A percentile compares a stretch with the other conserved stretches of the same genome.
Conservation (phyloP, 106 monocot species). For the Dioscorea alata region DNA sequence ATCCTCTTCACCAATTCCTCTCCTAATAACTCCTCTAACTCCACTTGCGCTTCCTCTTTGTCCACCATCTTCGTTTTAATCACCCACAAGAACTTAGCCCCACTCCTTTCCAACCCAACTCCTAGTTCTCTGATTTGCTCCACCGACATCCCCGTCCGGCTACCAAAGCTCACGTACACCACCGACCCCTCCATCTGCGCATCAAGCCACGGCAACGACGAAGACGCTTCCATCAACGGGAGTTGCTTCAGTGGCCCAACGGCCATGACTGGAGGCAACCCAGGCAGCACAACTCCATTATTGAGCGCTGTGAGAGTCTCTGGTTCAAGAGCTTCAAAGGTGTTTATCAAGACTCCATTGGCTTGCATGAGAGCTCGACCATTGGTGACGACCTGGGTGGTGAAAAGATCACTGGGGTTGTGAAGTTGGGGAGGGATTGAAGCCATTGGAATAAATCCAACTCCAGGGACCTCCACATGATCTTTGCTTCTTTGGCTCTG, state of each 20-base stretch:
- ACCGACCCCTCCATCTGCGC: slow-evolving; percentile 44
- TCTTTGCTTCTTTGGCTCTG: neutral
- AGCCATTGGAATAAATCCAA: neutral
- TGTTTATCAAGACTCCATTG: slow-evolving; percentile 48
- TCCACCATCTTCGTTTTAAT: slow-evolving; percentile 23
- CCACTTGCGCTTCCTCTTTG: slow-evolving; percentile 28
- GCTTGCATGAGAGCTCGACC: slow-evolving; percentile 6
- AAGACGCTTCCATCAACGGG: neutral
- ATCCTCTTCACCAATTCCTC: slow-evolving; percentile 40
- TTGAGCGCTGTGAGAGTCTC: slow-evolving; percentile 27
- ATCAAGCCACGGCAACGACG: neutral
- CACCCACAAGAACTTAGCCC: slow-evolving; percentile 19
- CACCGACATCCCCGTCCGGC: neutral
- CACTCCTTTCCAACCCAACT: neutral
- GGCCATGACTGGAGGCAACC: slow-evolving; percentile 34
- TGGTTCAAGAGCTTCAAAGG: slow-evolving; percentile 32
- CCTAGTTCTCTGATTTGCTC: neutral
- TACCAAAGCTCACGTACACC: slow-evolving; percentile 51
- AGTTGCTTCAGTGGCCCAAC: slow-evolving; percentile 12
- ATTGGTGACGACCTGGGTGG: slow-evolving; percentile 21
- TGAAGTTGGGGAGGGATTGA: neutral
- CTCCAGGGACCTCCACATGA: neutral
- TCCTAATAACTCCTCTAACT: slow-evolving; percentile 24
- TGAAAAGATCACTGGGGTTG: neutral
- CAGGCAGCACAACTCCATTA: slow-evolving; percentile 9